Base-by-base conservation (phyloP, 2,329 filamentous ascomycete species). In the Tricladium varicosporioides region DNA sequence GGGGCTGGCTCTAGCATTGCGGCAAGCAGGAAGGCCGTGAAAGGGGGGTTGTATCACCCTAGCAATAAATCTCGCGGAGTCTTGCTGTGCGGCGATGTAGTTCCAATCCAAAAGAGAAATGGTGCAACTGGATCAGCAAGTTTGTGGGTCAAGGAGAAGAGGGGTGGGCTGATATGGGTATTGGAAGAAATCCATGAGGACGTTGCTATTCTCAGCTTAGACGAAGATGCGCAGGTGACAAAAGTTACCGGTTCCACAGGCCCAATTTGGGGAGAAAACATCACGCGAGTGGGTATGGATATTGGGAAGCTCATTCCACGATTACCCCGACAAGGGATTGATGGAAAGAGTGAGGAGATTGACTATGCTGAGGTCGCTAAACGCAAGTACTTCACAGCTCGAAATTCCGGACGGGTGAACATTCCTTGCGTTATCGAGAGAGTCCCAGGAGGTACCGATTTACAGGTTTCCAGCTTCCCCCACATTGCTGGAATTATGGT, bases 141-240 rank as follows among this genome's bases (percentile, higher is more conserved):
- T 73, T 77, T 99, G 42, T 99, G 94, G 94, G 94, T 99, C 2
- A 99, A 99, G 76, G 94, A 99, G 73, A 99, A 99, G 74, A 84
- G 88, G 49, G 86, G 91, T 52, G 92, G 93, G 9, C 75, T 99
- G 58, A 97, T 99, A 59, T 99, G 94, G 94, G 94, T 99, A 8
- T 76, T 99, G 1, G 94, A 99, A 72, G 94, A 99, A 74, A 97
- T 99, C 59, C 91, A 93, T 54, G 94, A 99, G 73, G 92, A 99
- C 70, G 87, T 94, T 42, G 92, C 90, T 3, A 83, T 85, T 59
- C 74, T 99, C 45, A 81, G 79, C 10, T 80, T 96, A 16, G 89
- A 95, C 69, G 87, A 92, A 56, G 86, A 91, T 27, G 92, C 91
- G 44, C 80, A 82, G 45, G 82, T 97, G 15, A 80, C 84, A 27